Percentiles rank a stretch among this genome's conserved stretches.
phyloP scores from a whole-genome alignment of 768 basidiomycete genomes.

The Rubroboletus satanas region DNA sequence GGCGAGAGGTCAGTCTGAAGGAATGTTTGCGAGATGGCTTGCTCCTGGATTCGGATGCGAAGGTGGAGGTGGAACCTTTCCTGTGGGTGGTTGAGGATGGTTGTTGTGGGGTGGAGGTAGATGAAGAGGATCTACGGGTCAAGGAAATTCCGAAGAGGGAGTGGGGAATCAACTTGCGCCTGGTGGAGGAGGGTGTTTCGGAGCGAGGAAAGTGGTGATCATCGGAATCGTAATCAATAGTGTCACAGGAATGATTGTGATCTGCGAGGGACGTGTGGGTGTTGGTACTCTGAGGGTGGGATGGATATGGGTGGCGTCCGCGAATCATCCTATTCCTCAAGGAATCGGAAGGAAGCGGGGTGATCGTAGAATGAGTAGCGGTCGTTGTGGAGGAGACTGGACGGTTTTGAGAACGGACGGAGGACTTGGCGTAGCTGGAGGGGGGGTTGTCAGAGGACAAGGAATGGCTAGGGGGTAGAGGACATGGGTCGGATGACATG shows the following conservation, averaged over 20 bases:
- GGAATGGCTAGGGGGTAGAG: background rate
- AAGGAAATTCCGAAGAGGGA: conserved; percentile 30
- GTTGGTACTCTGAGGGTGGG: conserved; percentile 13
- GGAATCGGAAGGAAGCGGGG: conserved; percentile 49
- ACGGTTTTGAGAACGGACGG: conserved; percentile 49
- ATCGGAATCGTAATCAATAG: conserved; percentile 14
- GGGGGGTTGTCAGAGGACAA: conserved; percentile 8
- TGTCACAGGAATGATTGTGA: conserved; percentile 10
- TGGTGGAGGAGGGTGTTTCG: conserved; percentile 28
- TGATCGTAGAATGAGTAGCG: conserved; percentile 57
- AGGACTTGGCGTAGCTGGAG: conserved; percentile 35
- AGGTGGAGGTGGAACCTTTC: conserved; percentile 26
- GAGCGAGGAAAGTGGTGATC: conserved; percentile 24
- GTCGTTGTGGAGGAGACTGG: conserved; percentile 66
- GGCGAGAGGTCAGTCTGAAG: conserved; percentile 31
- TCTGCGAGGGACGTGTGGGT: conserved; percentile 9
- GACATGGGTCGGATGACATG: conserved; percentile 1
- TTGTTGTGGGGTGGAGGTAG: conserved; percentile 16
- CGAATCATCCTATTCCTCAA: conserved; percentile 17
- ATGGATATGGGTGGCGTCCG: conserved; percentile 17
- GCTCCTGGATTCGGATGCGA: conserved; percentile 12
- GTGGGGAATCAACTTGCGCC: conserved; percentile 20
- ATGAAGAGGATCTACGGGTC: conserved; percentile 24
- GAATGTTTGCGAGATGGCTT: conserved; percentile 29
- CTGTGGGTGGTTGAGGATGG: conserved; percentile 17